Base-by-base conservation (phyloP, 306 rosid species). In the Dicorynia guianensis region DNA sequence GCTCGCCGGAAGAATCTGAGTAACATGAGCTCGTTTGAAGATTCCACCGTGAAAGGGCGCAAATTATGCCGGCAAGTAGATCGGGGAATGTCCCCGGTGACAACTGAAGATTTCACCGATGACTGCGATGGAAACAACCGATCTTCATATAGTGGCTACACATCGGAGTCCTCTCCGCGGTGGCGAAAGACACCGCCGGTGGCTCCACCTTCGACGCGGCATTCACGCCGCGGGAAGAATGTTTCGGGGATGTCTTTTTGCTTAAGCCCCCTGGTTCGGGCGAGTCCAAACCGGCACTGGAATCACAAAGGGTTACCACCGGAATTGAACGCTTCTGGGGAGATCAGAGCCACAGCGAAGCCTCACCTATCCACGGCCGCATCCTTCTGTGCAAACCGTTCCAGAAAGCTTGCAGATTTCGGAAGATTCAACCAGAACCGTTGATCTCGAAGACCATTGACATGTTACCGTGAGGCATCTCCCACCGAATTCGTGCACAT, bases 21-120 rank as follows among this genome's bases (percentile, higher is more conserved):
- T 69, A 76, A 76, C 46, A 69, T 35, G 3, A 11, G 17, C 34
- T 44, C 59, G 25, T 1, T 53, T 8, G 83, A 87, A 18, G 78
- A 73, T 9, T 30, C 86, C 0, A 6, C 47, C 19, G 12, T 61
- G 13, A 46, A 13, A 6, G 12, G 69, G 4, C 84, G 69, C 48
- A 80, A 75, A 42, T 65, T 76, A 1, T 50, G 81, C 30, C 85
- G 76, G 12, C 64, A 36, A 11, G 14, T 80, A n/a, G 92, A 88
- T 81, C 96, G 98, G 3, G 98, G 98, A 82, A 92, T 90, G 98
- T 92, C 98, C 6, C 99, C 99, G 33, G 96, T 69, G 25, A 75
- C 58, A 11, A 42, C 72, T 0, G 86, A 78, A 3, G 85, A 83
- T 17, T 83, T 74, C 7, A 77, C 50, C 19, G 81, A 48, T 13